A percentile compares a stretch with the other conserved stretches of the same genome.
Evolutionary conservation across 2,329 filamentous ascomycete genomes (phyloP).

Genomic region (Cladophialophora yegresii): DNA sequence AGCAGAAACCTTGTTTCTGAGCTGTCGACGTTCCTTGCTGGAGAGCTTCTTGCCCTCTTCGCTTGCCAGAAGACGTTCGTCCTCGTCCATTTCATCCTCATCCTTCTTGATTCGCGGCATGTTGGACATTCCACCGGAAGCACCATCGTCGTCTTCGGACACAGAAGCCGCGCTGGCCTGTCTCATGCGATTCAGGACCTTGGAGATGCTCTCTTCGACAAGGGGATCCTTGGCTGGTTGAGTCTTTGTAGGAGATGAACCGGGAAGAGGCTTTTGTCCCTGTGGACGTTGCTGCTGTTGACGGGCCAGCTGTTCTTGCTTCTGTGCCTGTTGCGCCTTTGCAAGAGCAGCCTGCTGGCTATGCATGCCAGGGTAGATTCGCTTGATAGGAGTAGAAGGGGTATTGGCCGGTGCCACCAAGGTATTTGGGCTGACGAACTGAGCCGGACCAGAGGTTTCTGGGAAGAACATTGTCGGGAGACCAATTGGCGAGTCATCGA

Average conservation of each 20-base stretch:
- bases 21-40: slow-evolving; percentile 92
- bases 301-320: slow-evolving; percentile 61
- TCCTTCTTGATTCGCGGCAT: slow-evolving; percentile 81
- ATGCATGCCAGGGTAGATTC: slow-evolving; percentile 92
- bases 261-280: slow-evolving; percentile 36
- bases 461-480: slow-evolving; percentile 66
- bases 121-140: slow-evolving; percentile 41
- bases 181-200: slow-evolving; percentile 89
- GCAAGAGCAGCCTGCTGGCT: slow-evolving; percentile 79
- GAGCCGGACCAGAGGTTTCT: slow-evolving; percentile 47
- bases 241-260: slow-evolving; percentile 39
- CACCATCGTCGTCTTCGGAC: slow-evolving; percentile 54
- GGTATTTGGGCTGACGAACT: slow-evolving; percentile 72
- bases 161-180: slow-evolving; percentile 64
- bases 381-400: slow-evolving; percentile 58
- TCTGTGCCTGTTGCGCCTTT: slow-evolving; percentile 63
- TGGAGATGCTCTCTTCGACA: slow-evolving; percentile 90
- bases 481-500: slow-evolving; percentile 62
- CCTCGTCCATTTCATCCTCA: slow-evolving; percentile 98
- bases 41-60: slow-evolving; percentile 99
- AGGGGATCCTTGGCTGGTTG: slow-evolving; percentile 61
- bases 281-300: slow-evolving; percentile 51
- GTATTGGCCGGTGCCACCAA: slow-evolving; percentile 53
- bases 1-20: slow-evolving; percentile 98
- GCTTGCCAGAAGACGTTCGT: slow-evolving; percentile 88